Conservation (phyloP, 805 yeast species). For the Alloascoidea hylecoeti region DNA sequence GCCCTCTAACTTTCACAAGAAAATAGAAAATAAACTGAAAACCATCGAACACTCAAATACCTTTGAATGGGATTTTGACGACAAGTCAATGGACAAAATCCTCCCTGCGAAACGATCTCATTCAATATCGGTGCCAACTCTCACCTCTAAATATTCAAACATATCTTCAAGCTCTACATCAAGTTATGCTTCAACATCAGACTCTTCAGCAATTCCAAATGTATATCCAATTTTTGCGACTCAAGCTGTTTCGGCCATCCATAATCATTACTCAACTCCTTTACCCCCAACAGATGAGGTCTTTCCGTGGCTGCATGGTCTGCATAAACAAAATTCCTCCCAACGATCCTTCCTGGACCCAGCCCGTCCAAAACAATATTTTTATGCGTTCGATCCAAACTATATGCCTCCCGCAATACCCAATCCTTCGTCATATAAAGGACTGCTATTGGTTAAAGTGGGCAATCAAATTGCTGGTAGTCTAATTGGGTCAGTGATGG, state of each 20-base stretch:
- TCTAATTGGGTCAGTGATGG: conserved; percentile 12
- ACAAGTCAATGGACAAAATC: no score
- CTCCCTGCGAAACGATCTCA: no score
- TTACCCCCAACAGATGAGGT: conserved; percentile 53
- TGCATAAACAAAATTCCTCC: conserved; percentile 40
- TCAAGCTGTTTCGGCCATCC: conserved; percentile 10
- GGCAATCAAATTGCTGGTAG: conserved; percentile 11
- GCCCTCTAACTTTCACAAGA: no score
- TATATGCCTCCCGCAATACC: background rate
- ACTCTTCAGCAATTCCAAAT: background rate
- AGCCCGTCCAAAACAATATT: background rate
- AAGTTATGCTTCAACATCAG: no score
- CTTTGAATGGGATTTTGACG: no score
- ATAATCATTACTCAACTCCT: conserved; percentile 14
- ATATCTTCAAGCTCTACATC: no score
- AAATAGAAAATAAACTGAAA: no score
- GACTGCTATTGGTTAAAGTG: conserved; percentile 14
- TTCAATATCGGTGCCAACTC: no score
- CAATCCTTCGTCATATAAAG: conserved; percentile 10
- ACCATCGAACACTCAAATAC: no score
- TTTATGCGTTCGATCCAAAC: background rate
- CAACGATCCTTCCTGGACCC: conserved; percentile 31
- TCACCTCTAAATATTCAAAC: no score
- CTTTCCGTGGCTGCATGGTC: conserved; percentile 90
- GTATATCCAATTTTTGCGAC: background rate